Percentiles rank a stretch among this genome's conserved stretches.
Conservation (phyloP, 164 flowering plant genomes). For the Taxillus chinensis region DNA sequence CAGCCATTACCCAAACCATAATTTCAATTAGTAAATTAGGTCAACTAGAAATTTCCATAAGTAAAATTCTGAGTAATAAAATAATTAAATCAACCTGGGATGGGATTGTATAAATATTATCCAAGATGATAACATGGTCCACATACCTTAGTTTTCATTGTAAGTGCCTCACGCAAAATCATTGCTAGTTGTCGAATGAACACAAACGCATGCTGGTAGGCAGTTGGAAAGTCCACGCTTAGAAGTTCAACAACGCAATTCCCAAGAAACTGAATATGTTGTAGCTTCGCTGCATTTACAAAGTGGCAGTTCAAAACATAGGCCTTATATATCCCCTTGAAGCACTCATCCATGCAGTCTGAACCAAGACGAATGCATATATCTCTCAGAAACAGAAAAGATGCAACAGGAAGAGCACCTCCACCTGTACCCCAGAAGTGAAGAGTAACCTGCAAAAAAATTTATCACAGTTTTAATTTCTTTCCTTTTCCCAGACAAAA, state of each 20-base stretch:
- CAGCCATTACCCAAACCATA: not conserved
- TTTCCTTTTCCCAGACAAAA: not conserved
- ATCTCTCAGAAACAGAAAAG: slow-evolving; percentile 77
- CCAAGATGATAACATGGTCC: not conserved
- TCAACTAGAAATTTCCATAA: too few species aligned
- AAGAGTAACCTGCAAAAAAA: slow-evolving; percentile 53
- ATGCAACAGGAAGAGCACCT: slow-evolving; percentile 77
- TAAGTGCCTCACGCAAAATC: slow-evolving; percentile 72
- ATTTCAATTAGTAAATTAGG: too few species aligned
- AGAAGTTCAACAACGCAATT: slow-evolving; percentile 76
- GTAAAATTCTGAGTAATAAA: too few species aligned
- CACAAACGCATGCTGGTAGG: slow-evolving; percentile 87
- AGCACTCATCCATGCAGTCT: slow-evolving; percentile 71
- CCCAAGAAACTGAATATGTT: slow-evolving; percentile 73
- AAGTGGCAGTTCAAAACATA: slow-evolving; percentile 76
- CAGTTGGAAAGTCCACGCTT: slow-evolving; percentile 60
- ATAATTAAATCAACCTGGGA: too few species aligned
- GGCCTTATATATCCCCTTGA: slow-evolving; percentile 87
- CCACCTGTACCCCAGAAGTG: slow-evolving; percentile 97
- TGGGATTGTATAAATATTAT: not conserved
- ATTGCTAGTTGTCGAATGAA: slow-evolving; percentile 82
- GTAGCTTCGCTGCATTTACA: slow-evolving; percentile 67
- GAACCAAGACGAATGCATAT: slow-evolving; percentile 79
- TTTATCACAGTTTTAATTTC: too few species aligned
- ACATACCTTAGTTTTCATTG: slow-evolving; percentile 57